Evolutionary conservation across 257 asterid genomes (phyloP), one percentile per base, ranked within the genome.

Genomic region (Nicotiana benthamiana): DNA sequence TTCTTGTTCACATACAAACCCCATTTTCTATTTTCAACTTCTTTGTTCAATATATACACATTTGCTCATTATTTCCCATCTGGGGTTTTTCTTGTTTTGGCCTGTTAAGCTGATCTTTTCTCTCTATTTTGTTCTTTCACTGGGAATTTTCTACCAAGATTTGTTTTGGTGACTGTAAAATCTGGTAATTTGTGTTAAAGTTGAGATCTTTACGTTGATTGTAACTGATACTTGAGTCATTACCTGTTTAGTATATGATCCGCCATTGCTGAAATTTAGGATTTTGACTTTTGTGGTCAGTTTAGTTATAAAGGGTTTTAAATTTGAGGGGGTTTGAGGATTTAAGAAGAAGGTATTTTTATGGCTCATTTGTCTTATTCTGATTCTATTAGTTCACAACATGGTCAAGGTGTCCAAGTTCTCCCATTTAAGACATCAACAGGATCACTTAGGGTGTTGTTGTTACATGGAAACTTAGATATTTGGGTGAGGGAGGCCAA

Each of bases 381-480:
- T 48, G 90, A 91, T 78, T 87, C 92, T 40, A 80, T 87, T 85
- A 88, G 89, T 59, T 90, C 94, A 34, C 81, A 68, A 61, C 92
- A 91, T 34, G 89, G 97, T 9, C 92, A 91, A 28, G 89, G 97
- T 9, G 88, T 88, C 63, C 87, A 95, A 84, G 34, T 82, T 82
- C 90, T 92, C 36, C 98, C 98, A 34, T 90, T 92, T 83, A 87
- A 84, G 90, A 93, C 98, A 79, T 83, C 93, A 9, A 72, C 86
- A 4, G 92, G 72, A 26, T 88, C 97, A 1, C 76, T 87, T 2
- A 82, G 80, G 86, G 88, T 85, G 75, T 66, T 88, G 64, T 80
- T 93, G 75, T 68, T 95, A 67, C 99, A 95, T 77, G 99, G 99
- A 6, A 95, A 93, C 83, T 87, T 95, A 72, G 96, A 95, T 84